A percentile compares a stretch with the other conserved stretches of the same genome.
phyloP scores from a whole-genome alignment of 441 rosid genomes.

The Jatropha multifida region DNA sequence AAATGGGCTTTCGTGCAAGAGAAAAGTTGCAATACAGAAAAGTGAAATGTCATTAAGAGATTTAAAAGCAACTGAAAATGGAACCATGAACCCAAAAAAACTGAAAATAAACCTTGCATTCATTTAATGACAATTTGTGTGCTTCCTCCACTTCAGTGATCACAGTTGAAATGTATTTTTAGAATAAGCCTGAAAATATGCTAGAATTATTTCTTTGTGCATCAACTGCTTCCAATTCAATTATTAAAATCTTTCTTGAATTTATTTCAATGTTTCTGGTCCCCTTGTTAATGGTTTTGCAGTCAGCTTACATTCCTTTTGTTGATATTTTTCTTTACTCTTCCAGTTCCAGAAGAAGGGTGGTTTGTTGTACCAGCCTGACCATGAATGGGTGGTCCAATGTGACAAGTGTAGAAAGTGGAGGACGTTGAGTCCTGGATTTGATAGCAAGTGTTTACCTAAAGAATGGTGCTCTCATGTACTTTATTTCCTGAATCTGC shows the following conservation, averaged over 20 bases:
- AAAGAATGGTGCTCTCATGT: conserved; percentile 28
- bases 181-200: neutral
- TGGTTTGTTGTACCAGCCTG: conserved; percentile 28
- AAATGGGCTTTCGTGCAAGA: no score
- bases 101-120: neutral
- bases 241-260: neutral
- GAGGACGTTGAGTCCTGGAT: conserved; percentile 33
- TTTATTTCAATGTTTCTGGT: no score
- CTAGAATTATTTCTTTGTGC: neutral
- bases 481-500: neutral
- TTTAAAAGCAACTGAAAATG: no score
- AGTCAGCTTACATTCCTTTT: neutral
- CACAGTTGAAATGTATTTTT: neutral
- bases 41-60: no score
- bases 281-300: neutral
- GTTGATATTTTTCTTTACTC: neutral
- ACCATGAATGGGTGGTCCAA: conserved; percentile 45
- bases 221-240: neutral
- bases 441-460: conserved; percentile 30
- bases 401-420: conserved; percentile 44
- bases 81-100: no score
- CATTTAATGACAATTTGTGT: neutral
- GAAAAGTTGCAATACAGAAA: no score
- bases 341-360: conserved; percentile 19
- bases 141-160: neutral